Evolutionary conservation across 441 rosid species (phyloP).

Genomic region (Erodium trifolium): DNA sequence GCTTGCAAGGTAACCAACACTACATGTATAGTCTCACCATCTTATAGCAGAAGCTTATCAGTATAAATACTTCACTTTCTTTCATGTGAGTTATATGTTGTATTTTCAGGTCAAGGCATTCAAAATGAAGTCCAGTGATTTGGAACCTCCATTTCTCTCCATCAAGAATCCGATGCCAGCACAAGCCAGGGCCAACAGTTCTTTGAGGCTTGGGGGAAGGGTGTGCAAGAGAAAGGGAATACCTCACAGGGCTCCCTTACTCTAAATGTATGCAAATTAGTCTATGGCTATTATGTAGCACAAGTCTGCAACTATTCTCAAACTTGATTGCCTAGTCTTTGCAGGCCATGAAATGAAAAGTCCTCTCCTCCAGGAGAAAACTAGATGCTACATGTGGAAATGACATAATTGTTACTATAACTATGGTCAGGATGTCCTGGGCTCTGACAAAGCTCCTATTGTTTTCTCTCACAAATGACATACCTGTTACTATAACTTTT

Average conservation of each 20-base stretch:
- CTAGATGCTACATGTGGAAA: no score
- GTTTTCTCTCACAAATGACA: no score
- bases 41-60: background rate
- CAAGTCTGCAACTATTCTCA: no score
- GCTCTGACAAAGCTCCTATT: no score
- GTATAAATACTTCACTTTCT: background rate
- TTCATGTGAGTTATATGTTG: background rate
- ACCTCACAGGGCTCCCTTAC: background rate
- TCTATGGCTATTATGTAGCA: no score
- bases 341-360: no score
- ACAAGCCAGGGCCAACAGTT: background rate
- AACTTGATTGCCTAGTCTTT: no score
- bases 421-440: no score
- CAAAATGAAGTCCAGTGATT: background rate
- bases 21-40: background rate
- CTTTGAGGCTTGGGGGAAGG: background rate
- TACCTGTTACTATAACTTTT: no score
- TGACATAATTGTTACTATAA: no score
- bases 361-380: no score
- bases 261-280: background rate
- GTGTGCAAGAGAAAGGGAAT: background rate
- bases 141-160: background rate
- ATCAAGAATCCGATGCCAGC: background rate
- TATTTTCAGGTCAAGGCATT: background rate
- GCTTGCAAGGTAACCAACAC: background rate